These are phyloP conservation scores for Beauveria sp. DNA, from an alignment of 2,329 filamentous ascomycete genomes.

Conservation along the genomic window DNA sequence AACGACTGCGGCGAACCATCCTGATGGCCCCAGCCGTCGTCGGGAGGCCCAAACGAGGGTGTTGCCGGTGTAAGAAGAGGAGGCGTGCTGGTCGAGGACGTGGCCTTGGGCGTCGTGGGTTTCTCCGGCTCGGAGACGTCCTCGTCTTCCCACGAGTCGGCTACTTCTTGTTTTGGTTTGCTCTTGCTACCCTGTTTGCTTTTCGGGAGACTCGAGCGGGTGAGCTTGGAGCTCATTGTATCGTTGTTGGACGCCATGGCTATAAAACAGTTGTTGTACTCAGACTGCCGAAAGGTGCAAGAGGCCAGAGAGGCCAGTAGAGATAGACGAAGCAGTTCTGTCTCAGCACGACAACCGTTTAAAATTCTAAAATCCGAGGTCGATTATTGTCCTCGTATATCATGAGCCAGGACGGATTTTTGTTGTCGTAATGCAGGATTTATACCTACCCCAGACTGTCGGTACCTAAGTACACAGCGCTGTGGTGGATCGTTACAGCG, in stretches of 20 bases:
- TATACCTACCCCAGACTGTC: background rate
- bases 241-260: constrained; percentile 15
- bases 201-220: constrained; percentile 23
- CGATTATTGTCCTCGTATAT: too few species aligned
- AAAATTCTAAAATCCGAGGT: too few species aligned
- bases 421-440: background rate
- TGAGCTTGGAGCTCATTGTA: constrained; percentile 23
- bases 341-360: too few species aligned
- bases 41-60: constrained; percentile 29
- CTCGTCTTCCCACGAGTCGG: constrained; percentile 51
- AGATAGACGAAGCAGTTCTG: background rate
- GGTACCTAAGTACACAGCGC: background rate
- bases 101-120: constrained; percentile 12
- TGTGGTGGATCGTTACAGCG: background rate
- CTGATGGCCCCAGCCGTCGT: constrained; percentile 16
- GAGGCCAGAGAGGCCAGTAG: background rate
- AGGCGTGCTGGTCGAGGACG: constrained; percentile 36
- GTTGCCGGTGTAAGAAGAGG: constrained; percentile 63
- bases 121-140: constrained; percentile 34
- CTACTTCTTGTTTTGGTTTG: constrained; percentile 24
- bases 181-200: background rate
- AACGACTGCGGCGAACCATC: constrained; percentile 6
- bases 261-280: too few species aligned
- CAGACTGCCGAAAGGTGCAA: background rate
- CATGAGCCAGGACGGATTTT: background rate